Conservation (phyloP, 148 eudicot genomes). For the Vaccinium myrtillus region DNA sequence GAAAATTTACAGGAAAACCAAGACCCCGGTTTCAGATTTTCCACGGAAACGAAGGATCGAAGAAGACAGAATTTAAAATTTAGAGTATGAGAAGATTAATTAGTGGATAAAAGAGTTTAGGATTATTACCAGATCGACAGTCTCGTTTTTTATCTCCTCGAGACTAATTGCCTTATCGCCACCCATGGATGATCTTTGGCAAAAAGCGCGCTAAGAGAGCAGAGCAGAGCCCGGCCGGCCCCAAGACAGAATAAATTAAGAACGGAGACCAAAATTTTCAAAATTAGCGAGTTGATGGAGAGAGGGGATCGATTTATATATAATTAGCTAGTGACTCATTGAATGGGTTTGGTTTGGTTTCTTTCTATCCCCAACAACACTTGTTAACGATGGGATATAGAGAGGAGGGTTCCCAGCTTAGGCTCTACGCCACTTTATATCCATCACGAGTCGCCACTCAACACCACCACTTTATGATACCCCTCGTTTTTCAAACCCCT, state of each 20-base stretch:
- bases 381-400: background rate
- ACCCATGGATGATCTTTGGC: constrained; percentile 34
- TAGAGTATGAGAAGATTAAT: background rate
- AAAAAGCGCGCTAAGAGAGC: background rate
- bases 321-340: background rate
- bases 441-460: constrained; percentile 4
- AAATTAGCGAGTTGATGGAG: background rate
- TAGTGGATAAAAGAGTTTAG: background rate
- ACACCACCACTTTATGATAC: constrained; percentile 2
- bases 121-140: constrained; percentile 81
- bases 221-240: no score
- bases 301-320: background rate
- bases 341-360: background rate
- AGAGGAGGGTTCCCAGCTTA: background rate
- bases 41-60: background rate
- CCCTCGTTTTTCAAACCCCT: background rate
- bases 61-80: background rate
- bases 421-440: constrained; percentile 7
- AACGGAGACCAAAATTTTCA: background rate
- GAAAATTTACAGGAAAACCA: background rate
- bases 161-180: constrained; percentile 49
- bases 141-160: constrained; percentile 75
- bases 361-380: background rate
- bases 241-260: background rate
- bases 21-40: background rate